These are phyloP conservation scores for Eucalyptus microcorys DNA, from an alignment of 345 rosid genomes.

Conservation along the genomic window DNA sequence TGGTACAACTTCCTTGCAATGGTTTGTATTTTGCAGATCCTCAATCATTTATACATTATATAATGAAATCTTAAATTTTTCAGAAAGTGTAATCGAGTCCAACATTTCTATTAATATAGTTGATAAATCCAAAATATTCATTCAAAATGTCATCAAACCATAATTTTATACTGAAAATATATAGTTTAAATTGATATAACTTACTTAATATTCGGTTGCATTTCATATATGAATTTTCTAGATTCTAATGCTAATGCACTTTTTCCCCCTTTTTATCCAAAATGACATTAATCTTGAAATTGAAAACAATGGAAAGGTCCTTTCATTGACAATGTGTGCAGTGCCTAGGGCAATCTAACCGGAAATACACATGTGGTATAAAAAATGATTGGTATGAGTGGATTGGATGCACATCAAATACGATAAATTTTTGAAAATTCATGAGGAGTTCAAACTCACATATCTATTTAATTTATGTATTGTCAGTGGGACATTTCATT, in stretches of 20 bases:
- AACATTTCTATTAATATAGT: not conserved
- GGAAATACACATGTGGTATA: not conserved
- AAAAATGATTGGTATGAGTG: not conserved
- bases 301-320: not conserved
- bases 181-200: not conserved
- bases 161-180: not conserved
- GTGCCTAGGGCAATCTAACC: not conserved
- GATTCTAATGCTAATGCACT: not conserved
- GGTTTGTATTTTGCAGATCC: fast-evolving
- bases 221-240: not conserved
- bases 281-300: not conserved
- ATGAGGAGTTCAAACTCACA: not conserved
- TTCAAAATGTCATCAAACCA: not conserved
- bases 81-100: not conserved
- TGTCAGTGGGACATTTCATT: not conserved
- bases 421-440: not conserved
- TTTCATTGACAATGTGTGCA: not conserved
- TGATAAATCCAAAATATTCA: not conserved
- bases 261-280: not conserved
- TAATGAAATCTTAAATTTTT: not conserved
- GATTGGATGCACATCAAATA: not conserved
- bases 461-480: not conserved
- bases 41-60: not conserved
- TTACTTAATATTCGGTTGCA: not conserved
- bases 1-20: not conserved